Evolutionary conservation across 2,329 filamentous ascomycete species (phyloP).

Genomic region (Penicillium sclerotigenum): DNA sequence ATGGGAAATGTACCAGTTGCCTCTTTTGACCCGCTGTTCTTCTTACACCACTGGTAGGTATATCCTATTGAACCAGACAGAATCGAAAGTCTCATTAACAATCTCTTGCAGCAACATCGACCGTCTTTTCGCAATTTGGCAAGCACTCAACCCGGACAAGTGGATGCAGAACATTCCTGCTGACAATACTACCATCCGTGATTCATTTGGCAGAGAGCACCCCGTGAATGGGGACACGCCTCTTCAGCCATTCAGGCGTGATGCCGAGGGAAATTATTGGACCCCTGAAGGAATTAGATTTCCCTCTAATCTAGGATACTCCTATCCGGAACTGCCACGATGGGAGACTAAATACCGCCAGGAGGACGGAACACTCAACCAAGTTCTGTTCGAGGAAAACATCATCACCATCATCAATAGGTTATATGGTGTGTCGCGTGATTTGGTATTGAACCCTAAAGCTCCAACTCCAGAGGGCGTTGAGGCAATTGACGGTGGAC

Average conservation of each 20-base stretch:
- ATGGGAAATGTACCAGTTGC: constrained; percentile 71
- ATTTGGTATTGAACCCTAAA: constrained; percentile 5
- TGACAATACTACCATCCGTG: constrained; percentile 4
- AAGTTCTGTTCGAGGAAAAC: background rate
- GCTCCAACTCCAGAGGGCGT: constrained; percentile 2
- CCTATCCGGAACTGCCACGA: constrained; percentile 4
- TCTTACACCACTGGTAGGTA: constrained; percentile 63
- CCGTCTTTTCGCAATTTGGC: constrained; percentile 16
- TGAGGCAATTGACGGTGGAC: constrained; percentile 7
- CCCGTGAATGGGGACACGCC: constrained; percentile 1
- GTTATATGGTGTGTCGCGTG: constrained; percentile 8
- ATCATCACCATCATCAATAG: background rate
- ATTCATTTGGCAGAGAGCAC: constrained; percentile 3
- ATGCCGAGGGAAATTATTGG: constrained; percentile 2
- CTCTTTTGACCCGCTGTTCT: constrained; percentile 76
- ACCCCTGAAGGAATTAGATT: background rate
- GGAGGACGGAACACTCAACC: constrained; percentile 1
- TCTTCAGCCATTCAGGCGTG: constrained; percentile 5
- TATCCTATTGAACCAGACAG: background rate
- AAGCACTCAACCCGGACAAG: constrained; percentile 9
- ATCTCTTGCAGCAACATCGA: constrained; percentile 13
- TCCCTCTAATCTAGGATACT: constrained; percentile 6
- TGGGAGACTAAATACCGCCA: constrained; percentile 3
- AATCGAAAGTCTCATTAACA: background rate
- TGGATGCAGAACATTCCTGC: constrained; percentile 3